Evolutionary conservation across 1,284 basidiomycete species (phyloP).

Genomic region (Sanghuangporus sanghuang): DNA sequence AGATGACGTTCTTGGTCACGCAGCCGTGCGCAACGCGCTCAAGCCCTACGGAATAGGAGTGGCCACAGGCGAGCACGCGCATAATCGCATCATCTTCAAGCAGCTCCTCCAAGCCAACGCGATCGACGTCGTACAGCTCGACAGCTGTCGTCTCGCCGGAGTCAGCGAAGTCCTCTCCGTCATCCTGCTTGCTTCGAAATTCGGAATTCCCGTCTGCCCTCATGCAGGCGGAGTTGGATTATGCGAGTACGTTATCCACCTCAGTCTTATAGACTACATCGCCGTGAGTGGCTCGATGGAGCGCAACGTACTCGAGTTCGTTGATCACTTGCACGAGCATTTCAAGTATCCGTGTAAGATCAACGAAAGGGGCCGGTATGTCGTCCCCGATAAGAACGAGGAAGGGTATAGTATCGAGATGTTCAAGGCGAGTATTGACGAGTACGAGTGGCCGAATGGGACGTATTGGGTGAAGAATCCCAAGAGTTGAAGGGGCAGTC

Average conservation of each 20-base stretch:
- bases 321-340: constrained; percentile 91
- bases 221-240: constrained; percentile 95
- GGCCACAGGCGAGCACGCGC: constrained; percentile 94
- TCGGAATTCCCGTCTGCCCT: constrained; percentile 85
- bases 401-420: constrained; percentile 85
- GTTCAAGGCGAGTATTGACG: constrained; percentile 61
- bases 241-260: constrained; percentile 89
- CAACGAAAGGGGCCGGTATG: constrained; percentile 82
- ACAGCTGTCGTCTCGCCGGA: constrained; percentile 89
- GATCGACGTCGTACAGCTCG: constrained; percentile 95
- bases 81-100: constrained; percentile 97
- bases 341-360: constrained; percentile 88
- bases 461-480: constrained; percentile 55
- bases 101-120: constrained; percentile 91
- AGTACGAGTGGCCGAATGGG: constrained; percentile 73
- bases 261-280: constrained; percentile 91
- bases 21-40: constrained; percentile 74
- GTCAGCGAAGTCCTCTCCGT: constrained; percentile 92
- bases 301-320: constrained; percentile 86
- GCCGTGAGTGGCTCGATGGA: constrained; percentile 89
- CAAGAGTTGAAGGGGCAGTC: neutral
- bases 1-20: constrained; percentile 86
- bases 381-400: constrained; percentile 59
- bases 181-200: constrained; percentile 93
- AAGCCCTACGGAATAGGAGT: constrained; percentile 86